Evolutionary conservation across 768 basidiomycete genomes (phyloP), one percentile per base, ranked within the genome.

Genomic region (Mycena crocata): DNA sequence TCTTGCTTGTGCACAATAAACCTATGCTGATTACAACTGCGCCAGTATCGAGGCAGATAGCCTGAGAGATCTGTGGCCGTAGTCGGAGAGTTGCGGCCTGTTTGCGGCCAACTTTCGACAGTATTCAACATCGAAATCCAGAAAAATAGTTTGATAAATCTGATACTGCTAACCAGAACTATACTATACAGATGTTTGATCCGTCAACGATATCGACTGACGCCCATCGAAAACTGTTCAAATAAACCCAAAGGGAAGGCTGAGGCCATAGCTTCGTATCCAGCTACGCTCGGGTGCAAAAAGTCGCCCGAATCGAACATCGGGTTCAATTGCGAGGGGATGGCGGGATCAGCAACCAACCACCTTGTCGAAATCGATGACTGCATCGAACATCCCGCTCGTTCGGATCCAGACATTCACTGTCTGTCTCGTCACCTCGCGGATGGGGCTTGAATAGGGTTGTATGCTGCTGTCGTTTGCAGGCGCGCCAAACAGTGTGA

Each of bases 331-430:
- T 82, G 79, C 31, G 77, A 75, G 10, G 81, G 78, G 37, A 74
- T 78, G 31, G 64, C 57, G 2, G 83, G 81, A 69, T 86, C 82
- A 56, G 86, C 86, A 48, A 86, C 69, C 86, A 48, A 86, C 69
- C 9, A 86, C 81, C 17, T 77, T 78, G 68, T 86, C 86, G 23
- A 86, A 85, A 72, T 86, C 86, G 40, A 86, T 68, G 10, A 86
- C 82, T 9, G 77, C 79, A 68, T 86, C 85, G 69, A 85, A 86
- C 60, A 68, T 67, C 5, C 79, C 80, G 51, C 81, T 82, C 60
- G 72, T 78, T 40, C 80, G 73, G 37, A 87, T 84, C 73, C 77
- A 86, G 1, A 63, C 67, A 69, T 87, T 85, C 28, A 86, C 78
- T 30, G 77, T 70, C 75, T 81, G 80, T 42, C 85, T 69, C 40